Conservation (phyloP, 176 grass and related monocot species). For the Aegilops umbellulata region DNA sequence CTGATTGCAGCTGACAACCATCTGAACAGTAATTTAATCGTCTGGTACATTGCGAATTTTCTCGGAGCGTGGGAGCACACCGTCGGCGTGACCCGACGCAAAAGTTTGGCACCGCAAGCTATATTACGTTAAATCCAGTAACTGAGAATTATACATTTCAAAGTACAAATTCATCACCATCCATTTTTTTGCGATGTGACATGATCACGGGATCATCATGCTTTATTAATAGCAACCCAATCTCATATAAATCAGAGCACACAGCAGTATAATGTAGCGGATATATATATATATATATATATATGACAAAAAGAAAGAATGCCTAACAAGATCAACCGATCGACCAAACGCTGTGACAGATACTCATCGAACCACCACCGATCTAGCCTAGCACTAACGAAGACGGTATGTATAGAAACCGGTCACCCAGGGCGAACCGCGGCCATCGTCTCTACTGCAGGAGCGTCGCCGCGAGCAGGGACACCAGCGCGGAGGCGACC, state of each 20-base stretch:
- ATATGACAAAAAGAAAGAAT: conserved; percentile 22
- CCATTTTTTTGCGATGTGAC: background rate
- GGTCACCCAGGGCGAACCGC: no score
- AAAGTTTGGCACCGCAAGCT: no score
- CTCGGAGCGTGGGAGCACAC: no score
- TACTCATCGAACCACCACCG: background rate
- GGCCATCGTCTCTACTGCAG: conserved; percentile 22
- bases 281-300: background rate
- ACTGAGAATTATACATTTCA: no score
- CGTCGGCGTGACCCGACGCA: no score
- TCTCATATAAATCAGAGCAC: background rate
- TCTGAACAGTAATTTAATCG: no score
- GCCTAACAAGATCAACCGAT: background rate
- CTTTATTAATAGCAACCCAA: conserved; percentile 9
- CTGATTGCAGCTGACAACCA: no score
- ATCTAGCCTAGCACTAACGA: background rate
- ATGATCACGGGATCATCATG: background rate
- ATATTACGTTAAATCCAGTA: no score
- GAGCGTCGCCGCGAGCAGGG: conserved; percentile 5
- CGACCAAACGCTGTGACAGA: background rate
- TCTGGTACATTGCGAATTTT: no score
- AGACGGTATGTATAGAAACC: background rate
- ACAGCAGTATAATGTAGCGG: background rate
- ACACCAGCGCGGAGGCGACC: conserved; percentile 4
- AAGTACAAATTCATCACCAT: background rate